phyloP scores from a whole-genome alignment of 768 basidiomycete genomes.

The Kwoniella bestiolae region DNA sequence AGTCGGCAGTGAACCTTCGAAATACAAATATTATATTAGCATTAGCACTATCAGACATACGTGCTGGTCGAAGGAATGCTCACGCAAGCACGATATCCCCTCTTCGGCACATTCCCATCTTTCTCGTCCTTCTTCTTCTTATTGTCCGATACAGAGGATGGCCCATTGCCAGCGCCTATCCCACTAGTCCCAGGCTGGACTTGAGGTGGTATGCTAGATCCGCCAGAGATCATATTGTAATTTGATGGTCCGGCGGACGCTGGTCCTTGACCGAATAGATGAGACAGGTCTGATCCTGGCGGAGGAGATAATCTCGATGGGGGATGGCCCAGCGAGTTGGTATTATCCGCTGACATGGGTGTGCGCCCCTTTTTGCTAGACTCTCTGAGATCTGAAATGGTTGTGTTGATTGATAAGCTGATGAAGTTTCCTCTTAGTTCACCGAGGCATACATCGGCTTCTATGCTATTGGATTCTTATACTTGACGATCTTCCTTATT shows the following conservation, averaged over 20 bases:
- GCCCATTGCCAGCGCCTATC: constrained; percentile 1
- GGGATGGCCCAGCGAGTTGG: constrained; percentile 7
- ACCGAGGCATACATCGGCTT: too few relatives aligned
- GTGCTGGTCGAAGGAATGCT: constrained; percentile 9
- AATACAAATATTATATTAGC: too few relatives aligned
- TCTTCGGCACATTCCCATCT: constrained; percentile 36
- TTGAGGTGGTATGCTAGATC: constrained; percentile 2
- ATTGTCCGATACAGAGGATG: not conserved
- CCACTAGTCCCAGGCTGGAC: constrained; percentile 12
- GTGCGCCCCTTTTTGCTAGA: too few relatives aligned
- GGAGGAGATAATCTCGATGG: constrained; percentile 23
- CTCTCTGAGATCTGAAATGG: too few relatives aligned
- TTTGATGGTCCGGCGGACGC: not conserved
- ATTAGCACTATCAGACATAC: too few relatives aligned
- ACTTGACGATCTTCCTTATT: too few relatives aligned
- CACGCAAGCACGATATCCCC: constrained; percentile 50
- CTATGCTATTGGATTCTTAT: too few relatives aligned
- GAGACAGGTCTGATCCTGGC: constrained; percentile 1
- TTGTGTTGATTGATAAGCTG: not conserved
- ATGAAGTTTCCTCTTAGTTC: not conserved
- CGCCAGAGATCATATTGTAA: not conserved
- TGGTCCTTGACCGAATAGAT: constrained; percentile 3
- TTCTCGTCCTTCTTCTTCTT: constrained; percentile 29
- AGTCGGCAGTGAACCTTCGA: constrained; percentile 43
- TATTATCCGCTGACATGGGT: too few relatives aligned